Base-by-base conservation (phyloP, 225 moss, liverwort and hornwort genomes). In the Bryoerythrophyllum caledonicum region DNA sequence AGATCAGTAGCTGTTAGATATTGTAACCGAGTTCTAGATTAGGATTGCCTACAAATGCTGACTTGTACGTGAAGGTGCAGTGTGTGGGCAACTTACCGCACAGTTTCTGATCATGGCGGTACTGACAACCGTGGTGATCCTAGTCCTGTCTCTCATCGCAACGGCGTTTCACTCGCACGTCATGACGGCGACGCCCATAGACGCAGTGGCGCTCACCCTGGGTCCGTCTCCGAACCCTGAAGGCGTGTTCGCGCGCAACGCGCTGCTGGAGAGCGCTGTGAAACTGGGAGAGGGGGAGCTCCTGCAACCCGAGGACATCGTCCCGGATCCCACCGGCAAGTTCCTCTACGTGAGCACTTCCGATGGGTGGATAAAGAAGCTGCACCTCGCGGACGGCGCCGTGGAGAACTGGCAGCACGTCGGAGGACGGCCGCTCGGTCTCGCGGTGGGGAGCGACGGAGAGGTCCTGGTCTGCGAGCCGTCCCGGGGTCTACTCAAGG, bases 291-390 rank as follows among this genome's bases (percentile, higher is more conserved):
- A 10, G 5, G 93, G 90, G 13, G 19, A 63, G 32, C 0, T 84
- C 37, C 3, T 1, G 10, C 26, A 73, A 3, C 84, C 91, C 5
- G 93, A 95, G 65, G 95, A 90, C 65, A 9, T 88, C 15, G 75
- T 76, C 17, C 60, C 78, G 14, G 86, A 91, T 27, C 71, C 84
- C 4, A 71, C 70, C 20, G 74, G 67, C 19, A 85, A 85, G 1
- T 46, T 80, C 7, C 70, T 80, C 24, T 84, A 86, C 58, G 76
- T 72, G 6, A 72, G 73, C 32, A 23, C 68, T 12, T 38, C 30
- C 10, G 82, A 86, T 59, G 85, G 89, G 7, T 91, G 87, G 89
- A 83, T 89, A 21, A 89, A 85, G 82, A 79, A 83, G 51, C 26
- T 87, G 21, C 53, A 72, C 81, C 64, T 68, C 23, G 35, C 56